A percentile compares a stretch with the other conserved stretches of the same genome.
phyloP scores from a whole-genome alignment of 2,329 filamentous ascomycete species.

The Epichloe gansuensis region DNA sequence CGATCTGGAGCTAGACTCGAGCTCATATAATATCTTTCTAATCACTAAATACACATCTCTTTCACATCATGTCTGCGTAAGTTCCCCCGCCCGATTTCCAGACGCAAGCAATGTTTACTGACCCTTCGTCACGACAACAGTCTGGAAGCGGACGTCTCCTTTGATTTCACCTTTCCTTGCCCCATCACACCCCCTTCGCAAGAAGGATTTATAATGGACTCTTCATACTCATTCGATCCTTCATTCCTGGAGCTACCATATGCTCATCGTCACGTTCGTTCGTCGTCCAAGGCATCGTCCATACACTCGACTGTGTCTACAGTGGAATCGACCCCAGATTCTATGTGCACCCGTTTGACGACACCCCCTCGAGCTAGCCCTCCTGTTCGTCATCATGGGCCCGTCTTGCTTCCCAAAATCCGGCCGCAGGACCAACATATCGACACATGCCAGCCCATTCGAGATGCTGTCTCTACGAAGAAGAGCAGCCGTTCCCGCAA shows the following conservation, averaged over 20 bases:
- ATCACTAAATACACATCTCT: background rate
- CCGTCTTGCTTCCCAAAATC: conserved; percentile 73
- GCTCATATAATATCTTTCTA: conserved; percentile 1
- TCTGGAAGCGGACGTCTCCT: conserved; percentile 50
- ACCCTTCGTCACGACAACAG: conserved; percentile 19
- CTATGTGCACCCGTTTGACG: conserved; percentile 52
- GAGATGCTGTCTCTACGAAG: conserved; percentile 1
- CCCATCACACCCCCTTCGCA: conserved; percentile 16
- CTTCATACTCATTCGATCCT: conserved; percentile 40
- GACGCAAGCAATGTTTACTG: background rate
- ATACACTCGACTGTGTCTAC: conserved; percentile 48
- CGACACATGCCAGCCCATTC: conserved; percentile 24
- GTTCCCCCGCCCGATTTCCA: background rate
- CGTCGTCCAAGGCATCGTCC: conserved; percentile 53
- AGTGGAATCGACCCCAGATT: conserved; percentile 44
- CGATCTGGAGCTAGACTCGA: conserved; percentile 12
- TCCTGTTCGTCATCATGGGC: conserved; percentile 66
- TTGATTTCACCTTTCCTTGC: conserved; percentile 44
- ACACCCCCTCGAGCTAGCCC: conserved; percentile 54
- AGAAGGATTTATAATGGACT: conserved; percentile 11
- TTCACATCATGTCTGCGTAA: conserved; percentile 6
- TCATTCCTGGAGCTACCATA: conserved; percentile 43
- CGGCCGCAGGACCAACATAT: conserved; percentile 71
- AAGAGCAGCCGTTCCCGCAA: conserved; percentile 1
- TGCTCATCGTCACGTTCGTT: conserved; percentile 43